Evolutionary conservation across 1,284 basidiomycete species (phyloP).

Genomic region (Ceratobasidium sp.): DNA sequence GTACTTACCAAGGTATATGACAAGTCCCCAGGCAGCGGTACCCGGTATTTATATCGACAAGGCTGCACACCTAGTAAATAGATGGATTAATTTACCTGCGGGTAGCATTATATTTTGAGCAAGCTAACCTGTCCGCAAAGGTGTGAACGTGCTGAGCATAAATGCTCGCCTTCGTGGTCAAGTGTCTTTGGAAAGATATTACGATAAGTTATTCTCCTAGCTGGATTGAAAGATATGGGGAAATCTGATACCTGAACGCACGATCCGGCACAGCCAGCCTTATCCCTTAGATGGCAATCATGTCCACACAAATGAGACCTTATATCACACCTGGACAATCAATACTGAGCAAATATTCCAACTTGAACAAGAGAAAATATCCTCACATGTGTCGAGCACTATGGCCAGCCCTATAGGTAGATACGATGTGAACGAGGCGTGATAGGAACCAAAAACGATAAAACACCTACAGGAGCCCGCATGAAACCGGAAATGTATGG

Average conservation of each 20-base stretch:
- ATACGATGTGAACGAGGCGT: neutral
- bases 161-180: conserved; percentile 66
- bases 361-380: neutral
- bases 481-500: conserved; percentile 52
- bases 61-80: conserved; percentile 64
- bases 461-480: conserved; percentile 63
- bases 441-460: no score
- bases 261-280: conserved; percentile 16
- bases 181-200: no score
- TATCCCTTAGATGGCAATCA: conserved; percentile 16
- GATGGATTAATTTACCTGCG: conserved; percentile 6
- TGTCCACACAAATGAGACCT: conserved; percentile 33
- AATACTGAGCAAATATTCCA: neutral
- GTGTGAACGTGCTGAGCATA: conserved; percentile 68
- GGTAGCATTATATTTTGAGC: neutral
- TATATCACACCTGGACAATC: conserved; percentile 12
- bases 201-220: no score
- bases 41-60: conserved; percentile 54
- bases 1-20: conserved; percentile 62
- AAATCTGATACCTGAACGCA: no score
- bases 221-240: no score
- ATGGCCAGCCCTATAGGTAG: conserved; percentile 65
- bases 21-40: conserved; percentile 66
- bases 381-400: conserved; percentile 68
- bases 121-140: conserved; percentile 66